Evolutionary conservation across 371 early-diverging fungal genomes (phyloP).

Genomic region (Racocetra persica): DNA sequence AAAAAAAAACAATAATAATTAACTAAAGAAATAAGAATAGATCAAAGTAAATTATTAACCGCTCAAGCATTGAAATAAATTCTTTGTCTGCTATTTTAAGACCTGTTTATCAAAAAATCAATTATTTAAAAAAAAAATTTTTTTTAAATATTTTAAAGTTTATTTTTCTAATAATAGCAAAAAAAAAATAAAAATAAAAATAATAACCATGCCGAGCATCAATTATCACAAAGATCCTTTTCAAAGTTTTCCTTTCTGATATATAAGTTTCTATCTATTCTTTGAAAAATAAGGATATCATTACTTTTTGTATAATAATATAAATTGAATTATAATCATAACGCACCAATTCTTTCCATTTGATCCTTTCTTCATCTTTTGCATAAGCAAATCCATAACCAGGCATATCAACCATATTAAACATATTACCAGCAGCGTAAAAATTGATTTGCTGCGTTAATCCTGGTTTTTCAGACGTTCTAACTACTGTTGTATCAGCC

Average conservation of each 20-base stretch:
- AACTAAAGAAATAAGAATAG: neutral
- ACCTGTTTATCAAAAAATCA: slow-evolving; percentile 45
- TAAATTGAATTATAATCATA: neutral
- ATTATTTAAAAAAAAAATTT: slow-evolving; percentile 7
- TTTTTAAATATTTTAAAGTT: neutral
- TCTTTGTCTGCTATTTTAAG: slow-evolving; percentile 68
- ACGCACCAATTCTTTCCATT: slow-evolving; percentile 73
- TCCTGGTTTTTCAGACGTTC: slow-evolving; percentile 79
- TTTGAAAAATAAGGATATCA: slow-evolving; percentile 21
- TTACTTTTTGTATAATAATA: neutral
- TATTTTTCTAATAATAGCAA: too few species aligned
- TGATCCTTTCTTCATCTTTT: slow-evolving; percentile 64
- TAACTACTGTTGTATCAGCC: slow-evolving; percentile 66
- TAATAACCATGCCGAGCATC: slow-evolving; percentile 78
- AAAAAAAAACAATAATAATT: slow-evolving; percentile 5
- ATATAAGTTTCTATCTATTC: slow-evolving; percentile 76
- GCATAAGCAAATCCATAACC: slow-evolving; percentile 89
- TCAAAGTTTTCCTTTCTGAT: slow-evolving; percentile 63
- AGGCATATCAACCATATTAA: slow-evolving; percentile 86
- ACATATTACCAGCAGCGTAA: slow-evolving; percentile 67
- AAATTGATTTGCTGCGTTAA: slow-evolving; percentile 85
- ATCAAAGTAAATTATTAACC: slow-evolving; percentile 47
- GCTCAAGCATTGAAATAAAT: slow-evolving; percentile 65
- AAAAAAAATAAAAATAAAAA: neutral
- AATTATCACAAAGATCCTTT: slow-evolving; percentile 73